Percentiles rank a stretch among this genome's conserved stretches.
phyloP scores from a whole-genome alignment of 495 filamentous ascomycete genomes.

The Trichoderma virens region DNA sequence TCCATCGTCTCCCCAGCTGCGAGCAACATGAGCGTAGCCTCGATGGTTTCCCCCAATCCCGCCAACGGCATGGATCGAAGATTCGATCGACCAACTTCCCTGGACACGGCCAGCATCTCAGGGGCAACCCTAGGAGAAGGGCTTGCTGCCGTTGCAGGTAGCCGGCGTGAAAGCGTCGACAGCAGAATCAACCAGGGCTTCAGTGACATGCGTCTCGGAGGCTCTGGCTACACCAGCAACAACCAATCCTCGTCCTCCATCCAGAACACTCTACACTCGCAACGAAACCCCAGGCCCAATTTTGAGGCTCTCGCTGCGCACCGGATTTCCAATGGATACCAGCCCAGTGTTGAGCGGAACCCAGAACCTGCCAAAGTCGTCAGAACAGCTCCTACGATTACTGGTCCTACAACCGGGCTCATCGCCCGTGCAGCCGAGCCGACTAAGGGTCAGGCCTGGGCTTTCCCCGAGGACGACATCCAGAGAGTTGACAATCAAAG shows the following conservation, averaged over 20 bases:
- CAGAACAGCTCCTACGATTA: conserved; percentile 66
- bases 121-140: conserved; percentile 20
- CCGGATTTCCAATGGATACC: conserved; percentile 58
- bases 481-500: conserved; percentile 30
- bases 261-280: conserved; percentile 41
- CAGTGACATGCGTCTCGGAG: conserved; percentile 57
- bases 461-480: conserved; percentile 71
- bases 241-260: conserved; percentile 74
- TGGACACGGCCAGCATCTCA: conserved; percentile 29
- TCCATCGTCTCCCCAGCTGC: conserved; percentile 39
- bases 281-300: conserved; percentile 41
- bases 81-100: conserved; percentile 34
- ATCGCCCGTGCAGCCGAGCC: conserved; percentile 75
- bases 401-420: conserved; percentile 64
- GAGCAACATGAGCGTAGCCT: conserved; percentile 47
- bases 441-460: conserved; percentile 74
- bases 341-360: conserved; percentile 46
- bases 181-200: conserved; percentile 67
- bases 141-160: conserved; percentile 27
- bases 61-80: conserved; percentile 24
- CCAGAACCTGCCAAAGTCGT: conserved; percentile 40
- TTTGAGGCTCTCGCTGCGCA: conserved; percentile 36
- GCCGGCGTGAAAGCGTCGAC: conserved; percentile 71
- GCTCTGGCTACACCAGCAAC: conserved; percentile 63
- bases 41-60: conserved; percentile 47